Conservation (phyloP, 2,329 filamentous ascomycete species). For the Aspergillus arachidicola region DNA sequence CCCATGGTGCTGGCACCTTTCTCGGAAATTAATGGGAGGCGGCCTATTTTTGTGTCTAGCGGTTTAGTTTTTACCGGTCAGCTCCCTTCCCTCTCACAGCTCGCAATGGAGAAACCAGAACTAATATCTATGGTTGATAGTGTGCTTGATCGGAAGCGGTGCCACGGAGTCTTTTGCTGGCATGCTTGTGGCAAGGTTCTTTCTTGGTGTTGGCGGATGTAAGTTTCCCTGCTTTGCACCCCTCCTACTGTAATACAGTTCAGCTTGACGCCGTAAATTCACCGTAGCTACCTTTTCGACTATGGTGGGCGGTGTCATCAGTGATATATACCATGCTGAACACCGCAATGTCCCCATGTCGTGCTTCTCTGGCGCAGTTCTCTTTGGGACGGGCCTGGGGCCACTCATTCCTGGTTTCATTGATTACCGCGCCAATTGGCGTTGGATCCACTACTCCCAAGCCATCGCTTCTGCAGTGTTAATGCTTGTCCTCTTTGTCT, state of each 20-base stretch:
- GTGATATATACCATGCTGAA: conserved; percentile 75
- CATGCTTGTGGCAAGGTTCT: conserved; percentile 73
- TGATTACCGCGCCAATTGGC: conserved; percentile 66
- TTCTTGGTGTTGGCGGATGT: conserved; percentile 72
- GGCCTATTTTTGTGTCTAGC: conserved; percentile 74
- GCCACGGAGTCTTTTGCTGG: conserved; percentile 67
- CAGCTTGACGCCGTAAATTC: neutral
- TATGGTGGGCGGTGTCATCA: conserved; percentile 82
- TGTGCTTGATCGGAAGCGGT: conserved; percentile 72
- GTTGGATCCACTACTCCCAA: conserved; percentile 86
- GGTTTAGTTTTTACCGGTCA: conserved; percentile 66
- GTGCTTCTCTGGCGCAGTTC: conserved; percentile 72
- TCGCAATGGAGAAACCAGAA: neutral
- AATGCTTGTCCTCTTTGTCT: conserved; percentile 62
- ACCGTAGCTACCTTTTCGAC: conserved; percentile 65
- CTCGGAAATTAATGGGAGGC: conserved; percentile 80
- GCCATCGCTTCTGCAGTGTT: conserved; percentile 66
- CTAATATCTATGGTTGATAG: conserved; percentile 19
- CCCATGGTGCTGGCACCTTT: conserved; percentile 86
- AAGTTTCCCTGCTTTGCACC: conserved; percentile 43
- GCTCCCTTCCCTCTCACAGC: neutral
- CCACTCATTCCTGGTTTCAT: conserved; percentile 72
- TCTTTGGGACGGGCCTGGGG: conserved; percentile 75
- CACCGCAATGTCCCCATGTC: conserved; percentile 85
- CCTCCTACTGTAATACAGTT: neutral